These are phyloP conservation scores for Nyctanthes arbortristis DNA, from an alignment of 257 asterid species.

Conservation along the genomic window DNA sequence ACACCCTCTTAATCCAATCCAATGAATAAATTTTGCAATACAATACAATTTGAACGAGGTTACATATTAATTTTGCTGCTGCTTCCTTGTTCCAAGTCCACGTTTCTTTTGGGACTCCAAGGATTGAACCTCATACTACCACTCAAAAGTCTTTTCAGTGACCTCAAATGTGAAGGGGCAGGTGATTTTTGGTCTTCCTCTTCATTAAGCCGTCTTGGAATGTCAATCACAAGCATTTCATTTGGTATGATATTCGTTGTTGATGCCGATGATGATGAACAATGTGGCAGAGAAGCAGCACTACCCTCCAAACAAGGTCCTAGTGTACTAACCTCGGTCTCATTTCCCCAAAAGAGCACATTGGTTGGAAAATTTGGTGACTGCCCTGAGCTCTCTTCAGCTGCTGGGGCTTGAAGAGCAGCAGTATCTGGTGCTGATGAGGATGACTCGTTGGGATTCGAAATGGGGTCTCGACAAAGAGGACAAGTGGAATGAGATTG, in stretches of 20 bases:
- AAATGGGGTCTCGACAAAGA: conserved; percentile 65
- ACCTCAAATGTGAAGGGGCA: conserved; percentile 52
- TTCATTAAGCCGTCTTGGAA: conserved; percentile 51
- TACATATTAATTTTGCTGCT: conserved; percentile 37
- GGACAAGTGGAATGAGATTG: conserved; percentile 90
- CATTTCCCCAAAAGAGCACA: conserved; percentile 80
- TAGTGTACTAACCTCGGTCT: conserved; percentile 60
- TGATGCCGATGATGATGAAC: conserved; percentile 37
- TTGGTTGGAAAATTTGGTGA: conserved; percentile 65
- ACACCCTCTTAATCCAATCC: too few relatives aligned
- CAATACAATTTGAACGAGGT: not conserved
- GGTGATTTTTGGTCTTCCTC: conserved; percentile 64
- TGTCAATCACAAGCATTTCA: conserved; percentile 51
- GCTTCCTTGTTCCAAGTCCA: conserved; percentile 64
- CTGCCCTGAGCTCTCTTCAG: conserved; percentile 37
- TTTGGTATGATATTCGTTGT: conserved; percentile 32
- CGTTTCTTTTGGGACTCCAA: conserved; percentile 45
- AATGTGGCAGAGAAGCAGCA: conserved; percentile 27
- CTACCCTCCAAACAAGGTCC: conserved; percentile 43
- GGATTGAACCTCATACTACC: conserved; percentile 61
- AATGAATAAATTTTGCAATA: not conserved
- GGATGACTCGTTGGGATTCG: conserved; percentile 22
- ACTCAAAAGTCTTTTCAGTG: conserved; percentile 76
- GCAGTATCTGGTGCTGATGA: conserved; percentile 24
- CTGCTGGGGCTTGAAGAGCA: conserved; percentile 14